Conservation (phyloP, 2,329 filamentous ascomycete species). For the Alternaria sp. region DNA sequence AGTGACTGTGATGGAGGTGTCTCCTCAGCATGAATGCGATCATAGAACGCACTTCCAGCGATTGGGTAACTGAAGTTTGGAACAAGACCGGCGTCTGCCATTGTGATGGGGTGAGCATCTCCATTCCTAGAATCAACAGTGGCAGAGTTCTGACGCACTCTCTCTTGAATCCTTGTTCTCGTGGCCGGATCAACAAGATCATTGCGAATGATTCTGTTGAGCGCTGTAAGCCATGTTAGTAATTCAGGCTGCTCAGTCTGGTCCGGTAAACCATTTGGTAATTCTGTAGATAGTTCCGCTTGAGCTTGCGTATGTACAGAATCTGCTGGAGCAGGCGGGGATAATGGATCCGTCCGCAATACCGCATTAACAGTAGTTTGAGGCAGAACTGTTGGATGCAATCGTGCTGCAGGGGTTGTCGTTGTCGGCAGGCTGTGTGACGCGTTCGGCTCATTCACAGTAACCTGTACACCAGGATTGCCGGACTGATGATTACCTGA, state of each 20-base stretch:
- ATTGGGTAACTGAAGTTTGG: conserved; percentile 36
- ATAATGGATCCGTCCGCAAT: no score
- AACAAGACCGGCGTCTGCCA: conserved; percentile 18
- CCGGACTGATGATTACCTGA: neutral
- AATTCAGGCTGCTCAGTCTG: neutral
- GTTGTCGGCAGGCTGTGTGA: neutral
- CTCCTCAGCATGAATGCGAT: neutral
- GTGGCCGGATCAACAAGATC: conserved; percentile 6
- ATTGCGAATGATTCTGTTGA: conserved; percentile 14
- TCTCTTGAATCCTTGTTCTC: conserved; percentile 7
- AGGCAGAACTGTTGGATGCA: neutral
- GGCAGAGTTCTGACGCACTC: neutral
- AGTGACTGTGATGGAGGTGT: neutral
- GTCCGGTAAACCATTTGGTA: neutral
- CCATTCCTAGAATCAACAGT: neutral
- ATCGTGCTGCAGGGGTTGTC: neutral
- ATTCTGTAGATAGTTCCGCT: neutral
- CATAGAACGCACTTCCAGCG: conserved; percentile 16
- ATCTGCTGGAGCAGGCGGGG: neutral
- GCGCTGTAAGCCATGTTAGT: conserved; percentile 17
- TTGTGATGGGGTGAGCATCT: neutral
- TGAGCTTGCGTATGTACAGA: neutral
- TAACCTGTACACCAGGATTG: neutral
- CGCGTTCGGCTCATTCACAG: neutral
- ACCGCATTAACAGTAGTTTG: neutral